A percentile compares a stretch with the other conserved stretches of the same genome.
phyloP scores from a whole-genome alignment of 441 rosid species.

The Mallotus repandus region DNA sequence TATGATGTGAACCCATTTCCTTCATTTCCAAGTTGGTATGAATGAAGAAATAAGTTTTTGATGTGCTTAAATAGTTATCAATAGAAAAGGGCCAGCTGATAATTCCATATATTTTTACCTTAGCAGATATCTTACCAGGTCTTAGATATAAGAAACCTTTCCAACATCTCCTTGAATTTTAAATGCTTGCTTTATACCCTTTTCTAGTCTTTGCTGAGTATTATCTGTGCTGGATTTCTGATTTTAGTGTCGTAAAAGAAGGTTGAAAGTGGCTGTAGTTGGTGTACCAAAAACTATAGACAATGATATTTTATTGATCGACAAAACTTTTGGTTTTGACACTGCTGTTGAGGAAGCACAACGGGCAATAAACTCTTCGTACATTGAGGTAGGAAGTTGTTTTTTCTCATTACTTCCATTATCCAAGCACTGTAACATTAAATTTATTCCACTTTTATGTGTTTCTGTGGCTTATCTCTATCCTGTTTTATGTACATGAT shows the following conservation, averaged over 20 bases:
- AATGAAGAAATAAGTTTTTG: neutral
- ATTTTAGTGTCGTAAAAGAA: constrained; percentile 72
- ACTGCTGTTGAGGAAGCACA: constrained; percentile 99
- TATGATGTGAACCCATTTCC: neutral
- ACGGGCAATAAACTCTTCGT: constrained; percentile 94
- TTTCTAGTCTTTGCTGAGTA: constrained; percentile 9
- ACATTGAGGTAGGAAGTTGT: constrained; percentile 71
- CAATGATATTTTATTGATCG: constrained; percentile 94
- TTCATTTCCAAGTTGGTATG: neutral
- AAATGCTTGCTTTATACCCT: constrained; percentile 7
- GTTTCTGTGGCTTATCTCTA: constrained; percentile 4
- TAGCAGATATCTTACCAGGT: neutral
- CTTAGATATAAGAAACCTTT: neutral
- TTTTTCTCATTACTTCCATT: constrained; percentile 1
- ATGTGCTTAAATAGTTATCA: neutral
- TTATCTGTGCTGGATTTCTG: constrained; percentile 19
- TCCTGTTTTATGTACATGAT: constrained; percentile 16
- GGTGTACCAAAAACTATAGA: constrained; percentile 98
- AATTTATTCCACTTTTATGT: neutral
- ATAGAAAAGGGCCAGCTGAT: neutral
- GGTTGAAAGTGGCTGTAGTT: constrained; percentile 76
- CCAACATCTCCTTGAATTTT: neutral
- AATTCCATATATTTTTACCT: constrained; percentile 1
- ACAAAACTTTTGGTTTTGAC: constrained; percentile 96
- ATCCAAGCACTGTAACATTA: neutral